Percentiles rank a stretch among this genome's conserved stretches.
These are phyloP conservation scores for Aspergillus ochraceoroseus DNA, from an alignment of 2,329 filamentous ascomycete genomes.

Conservation along the genomic window DNA sequence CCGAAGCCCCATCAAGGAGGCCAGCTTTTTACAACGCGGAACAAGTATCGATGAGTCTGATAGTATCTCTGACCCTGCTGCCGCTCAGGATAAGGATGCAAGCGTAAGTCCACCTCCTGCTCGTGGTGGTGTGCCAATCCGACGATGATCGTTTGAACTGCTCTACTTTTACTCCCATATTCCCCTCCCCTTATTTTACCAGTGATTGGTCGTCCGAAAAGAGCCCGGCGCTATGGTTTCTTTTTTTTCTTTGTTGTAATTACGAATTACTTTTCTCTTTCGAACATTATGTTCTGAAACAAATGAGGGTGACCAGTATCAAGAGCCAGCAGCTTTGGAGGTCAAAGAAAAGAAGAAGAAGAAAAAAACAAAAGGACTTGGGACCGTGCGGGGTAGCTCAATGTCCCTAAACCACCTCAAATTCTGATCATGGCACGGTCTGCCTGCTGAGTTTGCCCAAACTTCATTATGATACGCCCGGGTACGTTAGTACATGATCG, in stretches of 20 bases:
- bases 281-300: background rate
- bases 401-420: constrained; percentile 5
- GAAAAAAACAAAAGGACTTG: no score
- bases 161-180: constrained; percentile 2
- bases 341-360: constrained; percentile 8
- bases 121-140: constrained; percentile 59
- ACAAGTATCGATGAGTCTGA: constrained; percentile 59
- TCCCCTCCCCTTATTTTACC: constrained; percentile 8
- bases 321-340: constrained; percentile 6
- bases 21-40: constrained; percentile 77
- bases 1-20: constrained; percentile 84
- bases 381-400: constrained; percentile 8
- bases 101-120: constrained; percentile 44
- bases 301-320: background rate
- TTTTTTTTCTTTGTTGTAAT: constrained; percentile 16
- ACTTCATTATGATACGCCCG: background rate
- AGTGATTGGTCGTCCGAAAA: constrained; percentile 28
- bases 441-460: constrained; percentile 1
- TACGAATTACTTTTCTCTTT: constrained; percentile 4
- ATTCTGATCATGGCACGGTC: constrained; percentile 2
- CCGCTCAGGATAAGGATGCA: constrained; percentile 42
- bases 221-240: constrained; percentile 35
- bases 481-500: background rate
- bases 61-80: constrained; percentile 11
- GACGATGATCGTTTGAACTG: constrained; percentile 45